Evolutionary conservation across 2,329 filamentous ascomycete genomes (phyloP).

Genomic region (Parastagonospora avenae): DNA sequence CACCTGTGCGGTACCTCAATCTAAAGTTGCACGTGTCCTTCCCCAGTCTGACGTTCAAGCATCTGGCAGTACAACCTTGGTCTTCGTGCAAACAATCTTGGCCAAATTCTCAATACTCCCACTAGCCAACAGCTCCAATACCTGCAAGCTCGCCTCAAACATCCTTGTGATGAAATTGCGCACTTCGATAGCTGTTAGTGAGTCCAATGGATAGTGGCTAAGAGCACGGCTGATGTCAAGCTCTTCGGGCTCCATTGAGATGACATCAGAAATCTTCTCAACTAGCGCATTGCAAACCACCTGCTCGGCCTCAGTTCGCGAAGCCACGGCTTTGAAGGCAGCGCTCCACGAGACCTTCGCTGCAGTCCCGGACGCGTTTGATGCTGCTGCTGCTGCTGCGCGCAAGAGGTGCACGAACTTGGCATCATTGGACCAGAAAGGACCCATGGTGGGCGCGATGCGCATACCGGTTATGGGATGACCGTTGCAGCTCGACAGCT

Average conservation of each 20-base stretch:
- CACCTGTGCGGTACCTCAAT: neutral
- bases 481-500: slow-evolving; percentile 24
- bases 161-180: slow-evolving; percentile 39
- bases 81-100: slow-evolving; percentile 2
- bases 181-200: slow-evolving; percentile 38
- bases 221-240: slow-evolving; percentile 28
- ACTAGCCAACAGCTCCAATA: slow-evolving; percentile 61
- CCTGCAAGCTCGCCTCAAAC: slow-evolving; percentile 59
- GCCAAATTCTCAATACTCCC: slow-evolving; percentile 3
- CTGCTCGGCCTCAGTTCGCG: slow-evolving; percentile 25
- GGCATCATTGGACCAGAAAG: slow-evolving; percentile 35
- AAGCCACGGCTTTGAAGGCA: slow-evolving; percentile 26
- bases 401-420: slow-evolving; percentile 30
- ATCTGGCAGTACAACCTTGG: neutral
- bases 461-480: slow-evolving; percentile 38
- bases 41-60: neutral
- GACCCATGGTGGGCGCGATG: slow-evolving; percentile 24
- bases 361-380: slow-evolving; percentile 10
- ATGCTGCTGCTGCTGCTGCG: slow-evolving; percentile 29
- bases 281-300: slow-evolving; percentile 27
- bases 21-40: neutral
- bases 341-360: slow-evolving; percentile 26
- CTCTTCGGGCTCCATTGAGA: slow-evolving; percentile 31
- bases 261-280: slow-evolving; percentile 33
- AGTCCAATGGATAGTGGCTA: slow-evolving; percentile 32